Percentiles rank a stretch among this genome's conserved stretches.
Evolutionary conservation across 1,139 yeast species (phyloP).

Genomic region (Petasospora fabianii): DNA sequence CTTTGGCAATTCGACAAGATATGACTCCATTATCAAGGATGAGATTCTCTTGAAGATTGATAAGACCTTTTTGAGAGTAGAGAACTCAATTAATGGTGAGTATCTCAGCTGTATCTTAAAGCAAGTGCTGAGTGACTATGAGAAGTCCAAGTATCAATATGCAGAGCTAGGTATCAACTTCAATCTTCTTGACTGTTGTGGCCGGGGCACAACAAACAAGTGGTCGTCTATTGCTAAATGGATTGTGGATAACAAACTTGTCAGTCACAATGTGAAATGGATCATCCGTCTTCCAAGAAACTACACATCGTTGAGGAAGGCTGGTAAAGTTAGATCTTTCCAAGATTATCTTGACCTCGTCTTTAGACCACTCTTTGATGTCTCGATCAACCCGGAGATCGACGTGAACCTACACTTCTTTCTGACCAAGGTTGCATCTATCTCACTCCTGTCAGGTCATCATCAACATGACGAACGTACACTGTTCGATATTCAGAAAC

Average conservation of each 20-base stretch:
- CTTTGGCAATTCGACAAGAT: slow-evolving; percentile 14
- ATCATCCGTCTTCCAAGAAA: slow-evolving; percentile 25
- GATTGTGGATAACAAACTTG: slow-evolving; percentile 23
- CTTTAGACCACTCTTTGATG: slow-evolving; percentile 24
- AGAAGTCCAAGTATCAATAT: slow-evolving; percentile 26
- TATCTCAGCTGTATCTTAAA: slow-evolving; percentile 87
- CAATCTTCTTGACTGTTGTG: slow-evolving; percentile 12
- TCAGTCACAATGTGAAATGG: slow-evolving; percentile 27
- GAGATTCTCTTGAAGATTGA: slow-evolving; percentile 52
- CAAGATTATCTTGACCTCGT: slow-evolving; percentile 20
- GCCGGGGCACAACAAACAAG: slow-evolving; percentile 2
- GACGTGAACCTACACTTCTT: slow-evolving; percentile 24
- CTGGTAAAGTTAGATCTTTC: slow-evolving; percentile 15
- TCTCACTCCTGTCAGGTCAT: slow-evolving; percentile 22
- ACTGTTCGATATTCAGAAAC: slow-evolving; percentile 16
- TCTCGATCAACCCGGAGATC: slow-evolving; percentile 20
- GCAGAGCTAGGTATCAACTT: slow-evolving; percentile 25
- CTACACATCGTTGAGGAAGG: slow-evolving; percentile 13
- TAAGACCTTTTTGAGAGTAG: slow-evolving; percentile 91
- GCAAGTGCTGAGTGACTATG: slow-evolving; percentile 80
- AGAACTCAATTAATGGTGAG: slow-evolving; percentile 84
- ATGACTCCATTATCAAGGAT: slow-evolving; percentile 19
- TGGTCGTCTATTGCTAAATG: slow-evolving; percentile 24
- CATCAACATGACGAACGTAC: slow-evolving; percentile 12
- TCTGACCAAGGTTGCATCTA: slow-evolving; percentile 22